A percentile compares a stretch with the other conserved stretches of the same genome.
phyloP scores from a whole-genome alignment of 1,284 basidiomycete genomes.

The Rugiboletus extremiorientalis region DNA sequence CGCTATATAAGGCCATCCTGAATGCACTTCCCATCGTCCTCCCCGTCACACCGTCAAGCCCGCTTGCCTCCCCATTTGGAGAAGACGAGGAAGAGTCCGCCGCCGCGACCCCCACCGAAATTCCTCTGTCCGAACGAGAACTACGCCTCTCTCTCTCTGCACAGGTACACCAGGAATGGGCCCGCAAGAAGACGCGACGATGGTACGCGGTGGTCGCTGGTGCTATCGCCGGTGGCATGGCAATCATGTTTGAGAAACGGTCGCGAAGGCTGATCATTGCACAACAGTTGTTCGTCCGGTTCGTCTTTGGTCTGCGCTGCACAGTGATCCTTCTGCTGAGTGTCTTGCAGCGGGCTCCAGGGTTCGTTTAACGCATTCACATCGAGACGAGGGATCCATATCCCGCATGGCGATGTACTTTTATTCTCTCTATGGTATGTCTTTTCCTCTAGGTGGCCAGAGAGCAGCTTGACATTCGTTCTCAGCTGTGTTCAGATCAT shows the following conservation, averaged over 20 bases:
- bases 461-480: not conserved
- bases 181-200: constrained; percentile 63
- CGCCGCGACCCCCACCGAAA: constrained; percentile 29
- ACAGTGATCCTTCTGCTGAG: not conserved
- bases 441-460: not conserved
- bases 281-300: constrained; percentile 91
- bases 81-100: constrained; percentile 33
- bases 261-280: constrained; percentile 73
- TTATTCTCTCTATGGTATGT: constrained; percentile 79
- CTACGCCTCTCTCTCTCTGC: constrained; percentile 61
- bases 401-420: constrained; percentile 86
- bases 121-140: constrained; percentile 33
- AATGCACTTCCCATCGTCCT: constrained; percentile 82
- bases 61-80: constrained; percentile 39
- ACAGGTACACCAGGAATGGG: constrained; percentile 59
- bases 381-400: constrained; percentile 59
- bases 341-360: constrained; percentile 66
- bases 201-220: constrained; percentile 94
- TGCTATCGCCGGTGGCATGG: constrained; percentile 77
- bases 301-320: not conserved
- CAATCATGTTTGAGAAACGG: constrained; percentile 81
- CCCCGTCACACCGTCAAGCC: constrained; percentile 41
- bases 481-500: constrained; percentile 86
- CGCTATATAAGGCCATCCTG: constrained; percentile 79
- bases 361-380: constrained; percentile 80